A percentile compares a stretch with the other conserved stretches of the same genome.
These are phyloP conservation scores for Bretschneidera sinensis DNA, from an alignment of 345 rosid genomes.

Conservation along the genomic window DNA sequence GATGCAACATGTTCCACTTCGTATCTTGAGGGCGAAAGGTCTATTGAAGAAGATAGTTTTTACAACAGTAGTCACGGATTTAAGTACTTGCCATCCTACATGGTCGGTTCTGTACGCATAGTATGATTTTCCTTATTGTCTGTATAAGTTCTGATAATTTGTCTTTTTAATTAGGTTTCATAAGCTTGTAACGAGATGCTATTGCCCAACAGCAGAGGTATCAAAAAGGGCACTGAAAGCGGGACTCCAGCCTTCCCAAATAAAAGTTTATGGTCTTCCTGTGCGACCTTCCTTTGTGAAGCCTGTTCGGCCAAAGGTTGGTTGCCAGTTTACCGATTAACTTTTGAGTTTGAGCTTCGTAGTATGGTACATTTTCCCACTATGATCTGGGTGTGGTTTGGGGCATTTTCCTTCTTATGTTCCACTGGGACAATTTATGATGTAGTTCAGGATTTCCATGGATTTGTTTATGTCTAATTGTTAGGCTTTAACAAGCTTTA, in stretches of 20 bases:
- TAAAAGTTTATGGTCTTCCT: constrained; percentile 96
- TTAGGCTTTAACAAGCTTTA: neutral
- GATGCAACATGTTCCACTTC: constrained; percentile 99
- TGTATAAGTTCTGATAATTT: constrained; percentile 11
- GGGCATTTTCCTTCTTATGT: neutral
- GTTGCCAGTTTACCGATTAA: neutral
- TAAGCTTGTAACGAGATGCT: constrained; percentile 98
- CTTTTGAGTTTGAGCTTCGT: too few relatives aligned
- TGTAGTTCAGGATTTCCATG: neutral
- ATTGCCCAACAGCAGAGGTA: constrained; percentile 91
- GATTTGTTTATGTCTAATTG: neutral
- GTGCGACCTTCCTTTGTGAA: constrained; percentile 96
- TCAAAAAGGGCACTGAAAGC: constrained; percentile 85
- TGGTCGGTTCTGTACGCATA: constrained; percentile 45
- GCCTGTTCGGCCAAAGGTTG: constrained; percentile 87
- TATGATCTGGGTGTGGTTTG: too few relatives aligned
- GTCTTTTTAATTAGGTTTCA: constrained; percentile 64
- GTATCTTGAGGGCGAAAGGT: constrained; percentile 84
- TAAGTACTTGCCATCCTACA: constrained; percentile 98
- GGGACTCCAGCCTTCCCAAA: constrained; percentile 76
- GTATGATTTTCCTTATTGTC: constrained; percentile 8
- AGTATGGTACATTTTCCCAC: too few relatives aligned
- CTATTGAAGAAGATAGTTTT: constrained; percentile 83
- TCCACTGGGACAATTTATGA: neutral
- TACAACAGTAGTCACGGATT: constrained; percentile 91